phyloP scores from a whole-genome alignment of 2,329 filamentous ascomycete genomes.

The Aspergillus terreus region DNA sequence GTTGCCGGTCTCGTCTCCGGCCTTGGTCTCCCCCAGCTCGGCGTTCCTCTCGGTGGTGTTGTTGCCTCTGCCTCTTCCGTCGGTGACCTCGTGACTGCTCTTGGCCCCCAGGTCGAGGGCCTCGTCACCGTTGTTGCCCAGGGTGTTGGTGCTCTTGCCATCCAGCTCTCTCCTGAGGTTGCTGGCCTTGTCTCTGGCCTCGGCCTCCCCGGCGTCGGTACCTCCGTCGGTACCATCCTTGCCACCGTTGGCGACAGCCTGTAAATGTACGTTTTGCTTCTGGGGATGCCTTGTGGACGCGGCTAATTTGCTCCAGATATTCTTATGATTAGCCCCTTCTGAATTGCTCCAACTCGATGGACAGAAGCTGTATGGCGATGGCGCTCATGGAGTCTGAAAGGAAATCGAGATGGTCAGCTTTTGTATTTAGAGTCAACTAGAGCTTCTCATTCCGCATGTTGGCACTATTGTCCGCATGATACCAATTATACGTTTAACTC shows the following conservation, averaged over 20 bases:
- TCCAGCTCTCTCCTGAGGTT: slow-evolving; percentile 20
- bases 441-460: background rate
- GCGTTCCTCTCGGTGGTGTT: slow-evolving; percentile 24
- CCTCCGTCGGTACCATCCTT: slow-evolving; percentile 24
- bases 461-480: background rate
- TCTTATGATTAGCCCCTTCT: background rate
- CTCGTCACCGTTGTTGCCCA: slow-evolving; percentile 20
- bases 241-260: slow-evolving; percentile 11
- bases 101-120: slow-evolving; percentile 16
- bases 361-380: background rate
- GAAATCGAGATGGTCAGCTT: background rate
- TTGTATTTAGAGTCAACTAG: background rate
- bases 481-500: background rate
- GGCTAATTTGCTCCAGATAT: background rate
- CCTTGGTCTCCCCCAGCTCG: slow-evolving; percentile 27
- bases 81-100: slow-evolving; percentile 25
- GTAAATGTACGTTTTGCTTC: slow-evolving; percentile 1
- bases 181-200: slow-evolving; percentile 21
- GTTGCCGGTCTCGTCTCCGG: slow-evolving; percentile 26
- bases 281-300: slow-evolving; percentile 5
- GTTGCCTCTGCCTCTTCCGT: slow-evolving; percentile 22
- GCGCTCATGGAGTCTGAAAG: background rate
- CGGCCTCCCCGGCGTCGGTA: slow-evolving; percentile 22
- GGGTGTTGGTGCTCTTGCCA: slow-evolving; percentile 17
- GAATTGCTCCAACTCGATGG: background rate